Conservation (phyloP, 805 yeast species). For the Kluyveromyces aestuarii region DNA sequence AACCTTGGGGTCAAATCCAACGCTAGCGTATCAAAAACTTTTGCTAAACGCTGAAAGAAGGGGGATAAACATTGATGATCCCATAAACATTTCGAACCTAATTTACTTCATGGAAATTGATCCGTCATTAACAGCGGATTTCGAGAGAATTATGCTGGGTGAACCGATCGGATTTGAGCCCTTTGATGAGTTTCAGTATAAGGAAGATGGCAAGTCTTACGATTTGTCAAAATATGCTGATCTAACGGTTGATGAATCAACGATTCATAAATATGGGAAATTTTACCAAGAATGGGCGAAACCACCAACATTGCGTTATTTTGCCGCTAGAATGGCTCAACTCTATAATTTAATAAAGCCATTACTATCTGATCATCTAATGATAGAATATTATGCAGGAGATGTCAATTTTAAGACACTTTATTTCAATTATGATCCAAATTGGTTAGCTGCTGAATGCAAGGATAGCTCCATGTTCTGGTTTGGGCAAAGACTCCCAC, state of each 20-base stretch:
- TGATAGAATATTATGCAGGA: slow-evolving; percentile 47
- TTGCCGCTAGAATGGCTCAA: slow-evolving; percentile 49
- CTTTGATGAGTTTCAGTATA: slow-evolving; percentile 26
- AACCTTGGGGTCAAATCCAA: slow-evolving; percentile 22
- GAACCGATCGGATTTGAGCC: slow-evolving; percentile 32
- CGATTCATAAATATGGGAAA: slow-evolving; percentile 17
- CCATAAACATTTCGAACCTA: slow-evolving; percentile 35
- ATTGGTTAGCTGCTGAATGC: slow-evolving; percentile 24
- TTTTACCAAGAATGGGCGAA: slow-evolving; percentile 38
- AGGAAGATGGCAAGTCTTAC: slow-evolving; percentile 2
- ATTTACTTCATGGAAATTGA: slow-evolving; percentile 33
- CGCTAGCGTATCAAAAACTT: slow-evolving; percentile 34
- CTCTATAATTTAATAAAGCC: slow-evolving; percentile 21
- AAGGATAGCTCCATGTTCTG: slow-evolving; percentile 39
- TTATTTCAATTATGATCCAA: slow-evolving; percentile 31
- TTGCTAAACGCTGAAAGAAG: slow-evolving; percentile 40
- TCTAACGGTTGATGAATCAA: slow-evolving; percentile 11
- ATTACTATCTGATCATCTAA: slow-evolving; percentile 30
- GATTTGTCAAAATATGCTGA: slow-evolving; percentile 13
- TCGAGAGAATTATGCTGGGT: slow-evolving; percentile 39
- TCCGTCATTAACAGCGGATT: slow-evolving; percentile 34
- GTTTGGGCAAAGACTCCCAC: slow-evolving; percentile 49
- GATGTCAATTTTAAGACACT: slow-evolving; percentile 35
- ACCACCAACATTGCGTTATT: slow-evolving; percentile 47
- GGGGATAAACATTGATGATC: slow-evolving; percentile 39